Conservation (phyloP, 495 filamentous ascomycete species). For the Penicillium daleae region DNA sequence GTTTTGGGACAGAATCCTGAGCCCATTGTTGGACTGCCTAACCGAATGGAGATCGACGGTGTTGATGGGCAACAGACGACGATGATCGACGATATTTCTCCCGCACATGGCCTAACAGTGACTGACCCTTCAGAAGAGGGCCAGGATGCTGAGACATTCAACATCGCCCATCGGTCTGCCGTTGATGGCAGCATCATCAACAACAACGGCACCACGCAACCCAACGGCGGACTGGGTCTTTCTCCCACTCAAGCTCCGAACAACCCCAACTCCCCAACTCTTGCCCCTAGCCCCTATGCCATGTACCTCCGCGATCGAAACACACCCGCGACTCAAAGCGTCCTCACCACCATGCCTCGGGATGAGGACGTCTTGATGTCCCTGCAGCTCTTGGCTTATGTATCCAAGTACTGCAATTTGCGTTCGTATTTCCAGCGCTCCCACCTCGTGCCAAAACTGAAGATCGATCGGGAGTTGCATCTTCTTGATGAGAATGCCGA, state of each 20-base stretch:
- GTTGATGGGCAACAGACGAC: slow-evolving; percentile 68
- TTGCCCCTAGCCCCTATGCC: slow-evolving; percentile 69
- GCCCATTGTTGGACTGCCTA: slow-evolving; percentile 76
- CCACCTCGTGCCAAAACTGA: slow-evolving; percentile 89
- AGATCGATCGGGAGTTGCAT: slow-evolving; percentile 82
- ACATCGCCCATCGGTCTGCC: slow-evolving; percentile 88
- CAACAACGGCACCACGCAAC: slow-evolving; percentile 53
- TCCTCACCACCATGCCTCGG: slow-evolving; percentile 85
- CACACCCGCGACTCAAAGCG: slow-evolving; percentile 64
- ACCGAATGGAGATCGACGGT: slow-evolving; percentile 76
- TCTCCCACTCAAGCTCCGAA: slow-evolving; percentile 77
- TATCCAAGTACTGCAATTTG: slow-evolving; percentile 97
- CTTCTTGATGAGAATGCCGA: slow-evolving; percentile 70
- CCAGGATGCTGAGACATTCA: slow-evolving; percentile 86
- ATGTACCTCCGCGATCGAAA: slow-evolving; percentile 76
- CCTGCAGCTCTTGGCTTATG: slow-evolving; percentile 94
- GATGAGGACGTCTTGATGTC: slow-evolving; percentile 99
- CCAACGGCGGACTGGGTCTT: slow-evolving; percentile 68
- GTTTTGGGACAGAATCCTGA: slow-evolving; percentile 65
- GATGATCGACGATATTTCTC: slow-evolving; percentile 76
- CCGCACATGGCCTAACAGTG: slow-evolving; percentile 72
- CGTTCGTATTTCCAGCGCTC: slow-evolving; percentile 93
- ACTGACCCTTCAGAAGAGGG: slow-evolving; percentile 76
- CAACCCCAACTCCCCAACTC: slow-evolving; percentile 69
- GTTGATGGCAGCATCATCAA: slow-evolving; percentile 89